Evolutionary conservation across 371 early-diverging fungal species (phyloP).

Genomic region (Rhizopus microsporus): DNA sequence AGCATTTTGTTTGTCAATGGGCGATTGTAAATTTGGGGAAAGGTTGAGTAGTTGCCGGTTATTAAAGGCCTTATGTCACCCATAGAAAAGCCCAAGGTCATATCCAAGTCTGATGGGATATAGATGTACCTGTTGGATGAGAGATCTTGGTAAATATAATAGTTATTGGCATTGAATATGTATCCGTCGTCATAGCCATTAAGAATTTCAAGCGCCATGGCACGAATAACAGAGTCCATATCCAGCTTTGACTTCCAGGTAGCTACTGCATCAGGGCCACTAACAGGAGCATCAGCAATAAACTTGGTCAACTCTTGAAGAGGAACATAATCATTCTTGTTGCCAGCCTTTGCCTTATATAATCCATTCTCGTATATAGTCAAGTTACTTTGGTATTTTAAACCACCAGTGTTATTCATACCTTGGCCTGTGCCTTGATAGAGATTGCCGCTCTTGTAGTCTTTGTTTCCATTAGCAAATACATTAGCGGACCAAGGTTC

Average conservation of each 20-base stretch:
- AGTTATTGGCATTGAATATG: conserved; percentile 25
- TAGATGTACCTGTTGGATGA: background rate
- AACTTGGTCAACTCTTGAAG: conserved; percentile 31
- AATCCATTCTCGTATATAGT: conserved; percentile 1
- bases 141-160: conserved; percentile 26
- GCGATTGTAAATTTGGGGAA: conserved; percentile 15
- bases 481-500: conserved; percentile 32
- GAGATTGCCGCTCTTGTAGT: conserved; percentile 25
- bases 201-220: conserved; percentile 30
- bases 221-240: conserved; percentile 27
- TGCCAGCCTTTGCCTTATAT: background rate
- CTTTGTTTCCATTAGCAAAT: conserved; percentile 24
- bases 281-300: conserved; percentile 15
- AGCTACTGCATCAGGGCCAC: conserved; percentile 5
- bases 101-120: conserved; percentile 25
- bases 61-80: conserved; percentile 1
- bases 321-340: conserved; percentile 3
- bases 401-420: conserved; percentile 6
- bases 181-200: conserved; percentile 33
- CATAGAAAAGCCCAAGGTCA: conserved; percentile 22
- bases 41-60: conserved; percentile 25
- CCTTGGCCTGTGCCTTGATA: conserved; percentile 25
- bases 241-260: conserved; percentile 30
- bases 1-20: conserved; percentile 15
- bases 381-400: conserved; percentile 13